Evolutionary conservation across 192 early-diverging fungal species (phyloP).

Genomic region (Coemansia sp.): DNA sequence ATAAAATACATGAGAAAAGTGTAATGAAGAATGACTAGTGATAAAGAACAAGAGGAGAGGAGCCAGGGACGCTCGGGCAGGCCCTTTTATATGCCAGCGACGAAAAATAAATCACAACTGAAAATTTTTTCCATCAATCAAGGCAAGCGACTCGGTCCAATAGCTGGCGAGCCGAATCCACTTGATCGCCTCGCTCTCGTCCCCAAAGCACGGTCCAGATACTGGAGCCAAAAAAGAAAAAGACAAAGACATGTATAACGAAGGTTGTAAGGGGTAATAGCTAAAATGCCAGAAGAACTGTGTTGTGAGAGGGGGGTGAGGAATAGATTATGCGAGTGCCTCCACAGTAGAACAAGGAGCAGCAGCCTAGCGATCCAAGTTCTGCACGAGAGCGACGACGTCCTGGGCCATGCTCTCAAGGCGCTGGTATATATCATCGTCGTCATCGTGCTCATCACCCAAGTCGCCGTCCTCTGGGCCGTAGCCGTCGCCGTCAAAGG

Average conservation of each 20-base stretch:
- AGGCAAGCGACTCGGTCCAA: neutral
- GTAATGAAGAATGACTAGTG: neutral
- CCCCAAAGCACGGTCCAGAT: neutral
- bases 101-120: neutral
- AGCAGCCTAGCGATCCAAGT: conserved; percentile 17
- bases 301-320: neutral
- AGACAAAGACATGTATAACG: neutral
- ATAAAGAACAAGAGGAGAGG: neutral
- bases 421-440: conserved; percentile 37
- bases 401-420: conserved; percentile 47
- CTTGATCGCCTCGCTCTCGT: neutral
- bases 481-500: conserved; percentile 22
- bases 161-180: neutral
- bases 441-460: conserved; percentile 32
- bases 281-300: neutral
- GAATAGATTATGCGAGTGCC: neutral
- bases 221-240: neutral
- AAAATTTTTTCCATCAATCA: conserved; percentile 11
- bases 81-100: neutral
- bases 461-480: conserved; percentile 20
- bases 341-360: neutral
- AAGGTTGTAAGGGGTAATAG: neutral
- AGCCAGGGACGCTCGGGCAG: neutral
- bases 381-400: conserved; percentile 35
- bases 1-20: neutral